Base-by-base conservation (phyloP, 208 protist species). In the Herpetomonas samuelpessoai region DNA sequence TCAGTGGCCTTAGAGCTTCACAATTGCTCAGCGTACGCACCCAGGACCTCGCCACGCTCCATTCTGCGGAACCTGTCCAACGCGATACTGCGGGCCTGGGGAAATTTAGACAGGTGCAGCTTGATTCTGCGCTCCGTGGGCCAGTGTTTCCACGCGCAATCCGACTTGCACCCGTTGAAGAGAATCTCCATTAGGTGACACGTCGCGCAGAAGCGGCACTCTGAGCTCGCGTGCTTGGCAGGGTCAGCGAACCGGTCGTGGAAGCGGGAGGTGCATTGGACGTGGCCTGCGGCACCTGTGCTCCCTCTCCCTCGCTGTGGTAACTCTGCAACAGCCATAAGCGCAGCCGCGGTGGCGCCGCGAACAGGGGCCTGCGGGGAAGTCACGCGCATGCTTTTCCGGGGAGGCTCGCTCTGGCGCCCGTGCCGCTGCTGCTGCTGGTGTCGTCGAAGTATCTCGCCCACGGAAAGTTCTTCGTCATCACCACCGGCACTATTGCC, bases 111-210 rank as follows among this genome's bases (percentile, higher is more conserved):
- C 29, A 92, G 62, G 51, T 89, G 74, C 38, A 63, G 57, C 24
- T 35, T 14, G 26, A 92, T 75, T 28, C 77, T 86, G n/a, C 72
- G 44, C 19, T 55, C 29, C 19, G 85, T 86, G 30, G 85, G 85
- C 68, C 72, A 79, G 71, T 92, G 85, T 3, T 60, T 58, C 76
- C 80, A 92, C n/a, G 26, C 27, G 60, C 85, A 92, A 30, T 70
- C 46, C 2, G 31, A 26, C 35, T 14, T 79, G 22, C 63, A 76
- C 25, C 69, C 75, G 25, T 81, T 74, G 62, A 92, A 92, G 46
- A 92, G 28, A 14, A 75, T 63, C 47, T 92, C 85, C 69, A 92
- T 76, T 56, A 88, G 53, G 62, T 92, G 85, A 41, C 85, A 92
- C 24, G 73, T 66, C 2, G 75, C 66, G 49, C 85, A 92, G 61